A percentile compares a stretch with the other conserved stretches of the same genome.
These are phyloP conservation scores for Turnera subulata DNA, from an alignment of 345 rosid species.

Conservation along the genomic window DNA sequence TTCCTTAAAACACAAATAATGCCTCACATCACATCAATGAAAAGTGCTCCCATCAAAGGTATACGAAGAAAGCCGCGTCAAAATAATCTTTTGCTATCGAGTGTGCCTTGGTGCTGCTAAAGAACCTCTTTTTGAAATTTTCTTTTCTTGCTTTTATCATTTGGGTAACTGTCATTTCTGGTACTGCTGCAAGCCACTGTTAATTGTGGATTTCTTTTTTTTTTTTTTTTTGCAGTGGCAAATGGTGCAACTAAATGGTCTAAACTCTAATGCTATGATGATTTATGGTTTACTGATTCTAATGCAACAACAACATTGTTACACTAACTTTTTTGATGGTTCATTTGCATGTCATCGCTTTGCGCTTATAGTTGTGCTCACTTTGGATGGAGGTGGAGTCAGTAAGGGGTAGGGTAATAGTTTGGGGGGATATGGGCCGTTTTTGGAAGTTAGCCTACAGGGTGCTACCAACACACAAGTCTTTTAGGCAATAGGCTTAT, in stretches of 20 bases:
- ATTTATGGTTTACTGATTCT: neutral
- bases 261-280: neutral
- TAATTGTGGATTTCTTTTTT: too few relatives aligned
- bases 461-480: slow-evolving; percentile 12
- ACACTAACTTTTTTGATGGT: too few relatives aligned
- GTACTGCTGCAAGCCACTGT: too few relatives aligned
- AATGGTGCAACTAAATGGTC: neutral
- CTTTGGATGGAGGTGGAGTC: neutral
- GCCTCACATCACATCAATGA: slow-evolving; percentile 4
- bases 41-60: neutral
- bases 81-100: neutral
- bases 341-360: too few relatives aligned
- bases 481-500: slow-evolving; percentile 16
- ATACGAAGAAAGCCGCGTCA: neutral
- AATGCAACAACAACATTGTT: slow-evolving; percentile 1
- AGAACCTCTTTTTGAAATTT: neutral
- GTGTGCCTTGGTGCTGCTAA: too few relatives aligned
- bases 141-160: too few relatives aligned
- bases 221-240: neutral
- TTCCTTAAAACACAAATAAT: too few relatives aligned
- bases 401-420: neutral
- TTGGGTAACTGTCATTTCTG: neutral
- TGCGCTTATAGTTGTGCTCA: neutral
- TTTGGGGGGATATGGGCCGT: neutral
- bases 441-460: slow-evolving; percentile 3